Conservation (phyloP, 768 basidiomycete genomes). For the Kwoniella pini region DNA sequence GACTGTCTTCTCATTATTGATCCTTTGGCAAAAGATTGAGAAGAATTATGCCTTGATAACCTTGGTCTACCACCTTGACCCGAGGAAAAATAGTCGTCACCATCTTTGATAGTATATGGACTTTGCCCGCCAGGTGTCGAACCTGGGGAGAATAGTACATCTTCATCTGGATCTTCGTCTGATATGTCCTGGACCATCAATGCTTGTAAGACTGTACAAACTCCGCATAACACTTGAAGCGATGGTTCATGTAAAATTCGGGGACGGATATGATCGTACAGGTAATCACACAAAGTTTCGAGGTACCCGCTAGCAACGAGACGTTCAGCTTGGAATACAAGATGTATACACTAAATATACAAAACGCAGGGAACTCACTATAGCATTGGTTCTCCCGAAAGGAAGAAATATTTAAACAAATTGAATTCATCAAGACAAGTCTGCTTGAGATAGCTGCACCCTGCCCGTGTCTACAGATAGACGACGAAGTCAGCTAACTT, state of each 20-base stretch:
- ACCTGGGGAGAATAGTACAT: slow-evolving; percentile 13
- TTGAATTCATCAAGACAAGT: slow-evolving; percentile 87
- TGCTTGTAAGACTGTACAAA: slow-evolving; percentile 93
- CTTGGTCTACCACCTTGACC: neutral
- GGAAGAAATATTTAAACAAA: slow-evolving; percentile 82
- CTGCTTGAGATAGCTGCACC: slow-evolving; percentile 89
- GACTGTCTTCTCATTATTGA: slow-evolving; percentile 17
- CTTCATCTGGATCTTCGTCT: slow-evolving; percentile 28
- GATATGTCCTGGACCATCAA: slow-evolving; percentile 86
- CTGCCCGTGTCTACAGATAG: slow-evolving; percentile 71
- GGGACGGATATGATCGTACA: slow-evolving; percentile 93
- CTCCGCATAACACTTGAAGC: slow-evolving; percentile 83
- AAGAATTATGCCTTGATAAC: slow-evolving; percentile 6
- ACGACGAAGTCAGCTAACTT: slow-evolving; percentile 1
- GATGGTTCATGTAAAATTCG: slow-evolving; percentile 90
- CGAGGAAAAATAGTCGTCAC: slow-evolving; percentile 27
- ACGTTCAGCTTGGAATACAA: no score
- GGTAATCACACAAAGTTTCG: slow-evolving; percentile 85
- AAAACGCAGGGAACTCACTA: slow-evolving; percentile 60
- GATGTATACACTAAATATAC: no score
- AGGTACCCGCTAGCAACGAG: slow-evolving; percentile 68
- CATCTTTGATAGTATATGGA: slow-evolving; percentile 3
- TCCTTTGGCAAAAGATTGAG: slow-evolving; percentile 10
- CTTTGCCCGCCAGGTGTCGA: slow-evolving; percentile 16
- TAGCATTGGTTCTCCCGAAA: slow-evolving; percentile 72